Evolutionary conservation across 2,329 filamentous ascomycete species (phyloP).

Genomic region (Penicillium oxalicum): DNA sequence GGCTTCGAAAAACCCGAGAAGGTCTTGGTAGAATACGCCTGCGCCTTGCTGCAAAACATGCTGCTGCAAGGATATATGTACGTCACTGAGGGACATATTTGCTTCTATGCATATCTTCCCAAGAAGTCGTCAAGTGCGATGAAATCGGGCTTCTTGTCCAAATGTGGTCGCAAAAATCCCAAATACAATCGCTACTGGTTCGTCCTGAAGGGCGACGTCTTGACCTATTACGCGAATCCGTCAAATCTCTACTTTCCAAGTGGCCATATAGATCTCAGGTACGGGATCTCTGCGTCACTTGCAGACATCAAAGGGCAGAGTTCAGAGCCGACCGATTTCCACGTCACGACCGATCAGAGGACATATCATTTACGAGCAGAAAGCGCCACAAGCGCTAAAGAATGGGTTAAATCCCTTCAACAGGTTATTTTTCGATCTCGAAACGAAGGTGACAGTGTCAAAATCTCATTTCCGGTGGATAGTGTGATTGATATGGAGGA

Average conservation of each 20-base stretch:
- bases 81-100: conserved; percentile 86
- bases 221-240: conserved; percentile 81
- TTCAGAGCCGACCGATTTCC: conserved; percentile 70
- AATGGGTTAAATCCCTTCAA: conserved; percentile 93
- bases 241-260: conserved; percentile 86
- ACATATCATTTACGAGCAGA: conserved; percentile 87
- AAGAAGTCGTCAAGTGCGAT: conserved; percentile 74
- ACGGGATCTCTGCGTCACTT: conserved; percentile 79
- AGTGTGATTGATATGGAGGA: conserved; percentile 92
- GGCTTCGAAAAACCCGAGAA: conserved; percentile 75
- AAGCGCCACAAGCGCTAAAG: conserved; percentile 77
- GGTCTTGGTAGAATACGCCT: conserved; percentile 85
- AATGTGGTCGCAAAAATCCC: conserved; percentile 81
- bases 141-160: conserved; percentile 83
- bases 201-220: conserved; percentile 79
- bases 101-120: conserved; percentile 95
- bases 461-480: conserved; percentile 82
- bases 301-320: conserved; percentile 60
- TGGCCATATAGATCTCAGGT: conserved; percentile 85
- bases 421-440: conserved; percentile 92
- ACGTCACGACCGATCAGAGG: conserved; percentile 72
- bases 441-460: conserved; percentile 95
- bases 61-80: conserved; percentile 93
- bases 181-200: conserved; percentile 92
- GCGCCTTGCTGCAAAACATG: conserved; percentile 87